These are phyloP conservation scores for Amoebophrya sp. DNA, from an alignment of 169 alveolate genomes.

Conservation along the genomic window DNA sequence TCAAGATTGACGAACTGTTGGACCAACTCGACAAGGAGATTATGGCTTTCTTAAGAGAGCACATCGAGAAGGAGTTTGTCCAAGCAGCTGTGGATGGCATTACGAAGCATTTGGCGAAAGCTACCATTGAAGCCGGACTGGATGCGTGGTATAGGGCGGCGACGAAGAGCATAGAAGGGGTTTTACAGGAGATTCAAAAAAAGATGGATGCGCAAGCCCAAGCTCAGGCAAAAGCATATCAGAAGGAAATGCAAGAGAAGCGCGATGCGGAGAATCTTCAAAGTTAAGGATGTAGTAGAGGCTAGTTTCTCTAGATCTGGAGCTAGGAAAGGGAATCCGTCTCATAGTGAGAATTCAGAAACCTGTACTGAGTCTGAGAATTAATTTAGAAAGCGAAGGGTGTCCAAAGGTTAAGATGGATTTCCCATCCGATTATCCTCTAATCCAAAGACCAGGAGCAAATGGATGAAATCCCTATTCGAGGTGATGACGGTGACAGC, in stretches of 20 bases:
- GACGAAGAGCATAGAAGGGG: background rate
- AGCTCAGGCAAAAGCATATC: background rate
- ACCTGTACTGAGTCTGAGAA: background rate
- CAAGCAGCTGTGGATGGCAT: background rate
- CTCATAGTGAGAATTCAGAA: background rate
- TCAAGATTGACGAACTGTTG: background rate
- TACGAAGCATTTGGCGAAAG: background rate
- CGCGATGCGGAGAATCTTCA: background rate
- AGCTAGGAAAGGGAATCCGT: background rate
- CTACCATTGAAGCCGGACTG: background rate
- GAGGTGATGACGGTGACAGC: no score
- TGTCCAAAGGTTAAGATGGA: no score
- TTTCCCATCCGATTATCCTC: no score
- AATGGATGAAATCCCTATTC: no score
- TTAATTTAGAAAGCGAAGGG: background rate
- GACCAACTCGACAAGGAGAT: background rate
- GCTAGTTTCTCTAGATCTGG: background rate
- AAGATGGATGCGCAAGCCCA: background rate
- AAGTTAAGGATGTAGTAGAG: background rate
- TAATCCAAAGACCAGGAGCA: no score
- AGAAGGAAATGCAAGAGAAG: background rate
- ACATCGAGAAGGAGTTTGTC: background rate
- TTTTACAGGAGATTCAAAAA: background rate
- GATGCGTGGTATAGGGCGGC: background rate
- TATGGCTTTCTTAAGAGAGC: background rate